Base-by-base conservation (phyloP, 108 stramenopile genomes). In the Mayamaea pseudoterrestris region DNA sequence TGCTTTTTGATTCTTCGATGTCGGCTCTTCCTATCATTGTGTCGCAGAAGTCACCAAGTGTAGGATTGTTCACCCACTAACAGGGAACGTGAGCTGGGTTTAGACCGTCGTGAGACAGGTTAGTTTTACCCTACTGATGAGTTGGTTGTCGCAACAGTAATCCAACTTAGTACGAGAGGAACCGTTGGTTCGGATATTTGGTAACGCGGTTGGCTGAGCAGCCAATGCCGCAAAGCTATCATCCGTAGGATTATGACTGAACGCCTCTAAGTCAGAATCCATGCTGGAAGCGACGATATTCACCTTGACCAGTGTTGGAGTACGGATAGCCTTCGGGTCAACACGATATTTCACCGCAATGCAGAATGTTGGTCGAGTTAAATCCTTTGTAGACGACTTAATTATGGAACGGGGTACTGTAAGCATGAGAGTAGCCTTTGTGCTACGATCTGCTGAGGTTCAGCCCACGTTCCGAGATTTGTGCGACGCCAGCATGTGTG, bases 81-180 rank as follows among this genome's bases (percentile, higher is more conserved):
- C 63, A 86, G 80, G 83, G 77, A 87, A 92, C 83, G 85, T 83
- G 85, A 88, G 83, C 84, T 94, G 88, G 86, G 89, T 88, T 90
- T 90, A 94, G 88, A 94, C 86, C 83, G 86, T 88, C 86, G 88
- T 93, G 88, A 93, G 88, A 90, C 93, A 88, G 85, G 78, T 88
- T 85, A 85, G 85, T 86, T 84, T 82, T 91, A 84, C 82, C 84
- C 84, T 90, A 76, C 81, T 86, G 80, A 80, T 80, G 74, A 74
- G 42, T 60, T 63, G 42, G 83, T 81, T 85, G 85, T 77, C 78
- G 79, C 71, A 63, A 85, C 80, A 88, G 86, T 89, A 93, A 89
- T 93, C 81, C 82, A 93, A 86, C 84, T 93, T 89, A 89, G 91
- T 93, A 89, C 91, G 84, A 93, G 91, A 93, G 87, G 91, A 93